Evolutionary conservation across 139 green algal species (phyloP), one percentile per base, ranked within the genome.

Genomic region (Coccomyxa sp.): DNA sequence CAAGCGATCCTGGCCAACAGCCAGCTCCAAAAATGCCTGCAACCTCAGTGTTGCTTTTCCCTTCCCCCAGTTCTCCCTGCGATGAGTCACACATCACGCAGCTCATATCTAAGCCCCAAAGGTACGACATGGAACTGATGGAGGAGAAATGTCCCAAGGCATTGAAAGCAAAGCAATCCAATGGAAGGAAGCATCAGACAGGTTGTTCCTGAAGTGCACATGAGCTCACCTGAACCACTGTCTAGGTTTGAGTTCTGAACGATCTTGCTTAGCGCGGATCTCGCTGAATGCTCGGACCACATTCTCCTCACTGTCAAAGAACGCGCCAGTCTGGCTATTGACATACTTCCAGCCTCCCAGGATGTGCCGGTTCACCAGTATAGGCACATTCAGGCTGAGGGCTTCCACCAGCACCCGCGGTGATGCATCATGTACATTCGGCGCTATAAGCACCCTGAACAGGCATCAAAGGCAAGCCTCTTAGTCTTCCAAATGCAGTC

Each of bases 391-490:
- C 63, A 85, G 71, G 67, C 79, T 80, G 45, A 85, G 60, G 15
- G 84, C 84, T 77, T 88, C 84, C 13, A 76, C 76, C 25, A 88
- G 28, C 38, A 88, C 84, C 14, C 84, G 60, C 13, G 84, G 84
- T 1, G 84, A 88, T n/a, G 81, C 84, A 78, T 88, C 84, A n/a
- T 84, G 79, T n/a, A 88, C 84, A 51, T 84, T 88, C 51, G 82
- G 77, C 14, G 77, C 60, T 57, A 88, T 74, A 13, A 88, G 21
- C 27, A 66, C 67, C 63, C 63, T 71, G 63, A 51, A 7, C 38
- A 51, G 7, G 38, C 38, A 51, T 51, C 38, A 51, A 51, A 51
- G 38, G 38, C 38, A 51, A 51, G 3, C 38, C 38, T 51, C 38
- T 11, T 51, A 7, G 7, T 51, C 3, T 51, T 51, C 38, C 38